Conservation (phyloP, 1,284 basidiomycete genomes). For the Kwoniella shivajii region DNA sequence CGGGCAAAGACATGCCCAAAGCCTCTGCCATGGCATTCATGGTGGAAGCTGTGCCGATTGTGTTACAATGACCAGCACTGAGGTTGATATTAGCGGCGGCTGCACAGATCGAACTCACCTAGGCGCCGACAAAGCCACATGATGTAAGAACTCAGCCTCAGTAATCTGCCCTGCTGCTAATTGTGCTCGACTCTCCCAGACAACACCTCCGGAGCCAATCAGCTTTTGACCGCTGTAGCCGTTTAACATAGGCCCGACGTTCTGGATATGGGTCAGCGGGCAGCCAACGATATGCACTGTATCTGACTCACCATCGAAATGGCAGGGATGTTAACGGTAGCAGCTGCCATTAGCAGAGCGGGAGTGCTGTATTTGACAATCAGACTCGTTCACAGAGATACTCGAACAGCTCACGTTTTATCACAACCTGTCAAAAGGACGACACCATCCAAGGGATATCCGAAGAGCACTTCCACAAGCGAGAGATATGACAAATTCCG, state of each 20-base stretch:
- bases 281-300: neutral
- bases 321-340: constrained; percentile 51
- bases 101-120: constrained; percentile 21
- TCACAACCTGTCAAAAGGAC: constrained; percentile 54
- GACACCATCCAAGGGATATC: constrained; percentile 53
- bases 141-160: constrained; percentile 44
- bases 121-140: constrained; percentile 47
- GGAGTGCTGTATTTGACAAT: constrained; percentile 38
- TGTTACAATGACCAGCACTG: constrained; percentile 51
- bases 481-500: constrained; percentile 51
- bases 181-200: constrained; percentile 48
- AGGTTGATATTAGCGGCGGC: neutral
- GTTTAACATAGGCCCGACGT: constrained; percentile 52
- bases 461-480: constrained; percentile 51
- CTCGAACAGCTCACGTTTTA: constrained; percentile 62
- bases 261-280: neutral
- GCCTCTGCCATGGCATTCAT: constrained; percentile 90
- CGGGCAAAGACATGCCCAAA: constrained; percentile 87
- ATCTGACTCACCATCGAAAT: constrained; percentile 31
- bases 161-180: constrained; percentile 46
- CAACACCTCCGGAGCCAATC: constrained; percentile 51
- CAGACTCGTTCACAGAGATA: neutral
- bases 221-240: constrained; percentile 44
- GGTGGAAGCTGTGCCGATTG: constrained; percentile 58
- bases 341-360: constrained; percentile 43